These are phyloP conservation scores for Populus trichocarpa DNA, from an alignment of 441 rosid species.

Conservation along the genomic window DNA sequence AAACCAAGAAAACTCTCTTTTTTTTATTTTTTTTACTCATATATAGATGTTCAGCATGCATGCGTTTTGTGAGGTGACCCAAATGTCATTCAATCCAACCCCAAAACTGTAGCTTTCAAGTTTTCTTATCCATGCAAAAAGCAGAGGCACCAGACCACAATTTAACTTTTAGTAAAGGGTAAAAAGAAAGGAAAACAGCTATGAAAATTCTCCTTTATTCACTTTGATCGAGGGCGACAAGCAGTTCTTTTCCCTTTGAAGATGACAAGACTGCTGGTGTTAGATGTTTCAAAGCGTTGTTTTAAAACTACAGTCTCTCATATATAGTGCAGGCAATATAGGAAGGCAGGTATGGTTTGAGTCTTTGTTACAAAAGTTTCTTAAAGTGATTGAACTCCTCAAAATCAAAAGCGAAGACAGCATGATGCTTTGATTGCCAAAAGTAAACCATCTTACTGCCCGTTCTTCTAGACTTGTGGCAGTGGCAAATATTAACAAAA, in stretches of 20 bases:
- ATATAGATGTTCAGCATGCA: conserved; percentile 4
- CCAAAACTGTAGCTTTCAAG: neutral
- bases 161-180: conserved; percentile 11
- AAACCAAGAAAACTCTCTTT: too few species aligned
- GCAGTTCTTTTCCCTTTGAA: neutral
- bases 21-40: too few species aligned
- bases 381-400: conserved; percentile 19
- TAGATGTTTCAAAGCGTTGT: neutral
- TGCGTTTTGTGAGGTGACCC: conserved; percentile 1
- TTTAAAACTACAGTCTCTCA: neutral
- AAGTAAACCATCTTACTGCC: conserved; percentile 7
- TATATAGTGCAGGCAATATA: neutral
- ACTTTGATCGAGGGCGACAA: conserved; percentile 14
- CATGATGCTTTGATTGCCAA: conserved; percentile 26
- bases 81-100: neutral
- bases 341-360: neutral
- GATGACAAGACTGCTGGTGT: conserved; percentile 10
- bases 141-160: neutral
- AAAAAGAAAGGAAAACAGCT: neutral
- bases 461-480: conserved; percentile 1
- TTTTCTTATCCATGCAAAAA: conserved; percentile 1
- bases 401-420: conserved; percentile 27
- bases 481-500: conserved; percentile 2
- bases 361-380: conserved; percentile 24
- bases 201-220: conserved; percentile 2